phyloP scores from a whole-genome alignment of 2,329 filamentous ascomycete genomes.

The Sarocladium strictum region DNA sequence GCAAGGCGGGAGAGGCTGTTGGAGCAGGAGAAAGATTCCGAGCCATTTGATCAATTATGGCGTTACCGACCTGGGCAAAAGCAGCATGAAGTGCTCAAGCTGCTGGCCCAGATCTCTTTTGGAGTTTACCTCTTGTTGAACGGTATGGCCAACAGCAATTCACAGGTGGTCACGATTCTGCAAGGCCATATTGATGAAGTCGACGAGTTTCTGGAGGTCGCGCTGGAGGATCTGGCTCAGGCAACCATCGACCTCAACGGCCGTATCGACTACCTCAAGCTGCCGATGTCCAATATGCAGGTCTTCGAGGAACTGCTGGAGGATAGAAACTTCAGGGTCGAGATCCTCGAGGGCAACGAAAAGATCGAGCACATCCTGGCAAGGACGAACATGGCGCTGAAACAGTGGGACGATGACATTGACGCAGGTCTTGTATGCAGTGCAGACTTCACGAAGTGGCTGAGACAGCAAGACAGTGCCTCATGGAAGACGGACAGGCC shows the following conservation, averaged over 20 bases:
- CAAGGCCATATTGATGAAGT: slow-evolving; percentile 92
- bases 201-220: slow-evolving; percentile 82
- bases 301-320: slow-evolving; percentile 86
- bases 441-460: slow-evolving; percentile 69
- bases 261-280: slow-evolving; percentile 70
- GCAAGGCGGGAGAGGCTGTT: slow-evolving; percentile 61
- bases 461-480: slow-evolving; percentile 58
- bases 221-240: slow-evolving; percentile 76
- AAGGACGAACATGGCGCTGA: slow-evolving; percentile 70
- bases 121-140: slow-evolving; percentile 84
- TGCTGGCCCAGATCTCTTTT: slow-evolving; percentile 88
- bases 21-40: slow-evolving; percentile 61
- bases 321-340: slow-evolving; percentile 72
- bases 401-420: slow-evolving; percentile 73
- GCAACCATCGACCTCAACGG: slow-evolving; percentile 74
- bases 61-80: slow-evolving; percentile 67
- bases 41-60: slow-evolving; percentile 70
- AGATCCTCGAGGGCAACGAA: slow-evolving; percentile 82
- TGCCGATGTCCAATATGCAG: slow-evolving; percentile 76
- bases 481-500: slow-evolving; percentile 57
- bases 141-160: slow-evolving; percentile 79
- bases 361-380: slow-evolving; percentile 84
- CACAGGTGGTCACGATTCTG: slow-evolving; percentile 81
- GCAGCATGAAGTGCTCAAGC: slow-evolving; percentile 83
- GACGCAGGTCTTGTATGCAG: slow-evolving; percentile 71